Evolutionary conservation across 2,329 filamentous ascomycete genomes (phyloP), one percentile per base, ranked within the genome.

Genomic region (Botrytis hyacinthi): DNA sequence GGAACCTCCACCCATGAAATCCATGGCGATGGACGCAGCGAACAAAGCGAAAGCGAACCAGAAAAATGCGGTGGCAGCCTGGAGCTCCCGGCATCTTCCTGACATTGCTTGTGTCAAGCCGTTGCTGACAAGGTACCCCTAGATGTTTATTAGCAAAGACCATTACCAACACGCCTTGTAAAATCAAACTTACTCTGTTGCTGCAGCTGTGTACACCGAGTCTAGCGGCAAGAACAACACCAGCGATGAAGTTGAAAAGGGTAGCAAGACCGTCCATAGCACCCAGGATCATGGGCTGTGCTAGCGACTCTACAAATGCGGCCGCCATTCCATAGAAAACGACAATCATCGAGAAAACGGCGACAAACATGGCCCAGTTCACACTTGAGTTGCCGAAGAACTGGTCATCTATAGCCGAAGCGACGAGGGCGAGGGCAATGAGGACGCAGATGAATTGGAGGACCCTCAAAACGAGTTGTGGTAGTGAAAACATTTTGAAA

Each of bases 41-140:
- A 91, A 92, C 40, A 87, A 85, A 57, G 84, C 86, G 81, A 91
- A 93, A 67, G 93, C 87, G 83, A 95, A 94, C 91, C 91, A 95
- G 83, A 93, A 86, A 84, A 95, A 95, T 54, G 89, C 91, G 48
- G 88, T 89, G 75, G 88, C 87, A 54, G 92, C 92, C 84, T 95
- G 92, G 26, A 93, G 88, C 83, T 93, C 89, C 76, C 88, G 90
- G 84, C 93, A 95, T 76, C 91, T 88, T 84, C 91, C 89, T 80
- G 85, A 82, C 74, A 86, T 90, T 73, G 90, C 90, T 80, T 80
- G 80, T 40, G 86, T 90, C 80, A 93, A 89, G 83, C 85, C 87
- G 82, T 87, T 86, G 78, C 77, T 77, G n/a, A 72, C 62, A 61
- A 83, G 83, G 78, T 84, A 85, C 57, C 74, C 75, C 86, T 80